Base-by-base conservation (phyloP, 768 basidiomycete species). In the Coprinellus micaceus region DNA sequence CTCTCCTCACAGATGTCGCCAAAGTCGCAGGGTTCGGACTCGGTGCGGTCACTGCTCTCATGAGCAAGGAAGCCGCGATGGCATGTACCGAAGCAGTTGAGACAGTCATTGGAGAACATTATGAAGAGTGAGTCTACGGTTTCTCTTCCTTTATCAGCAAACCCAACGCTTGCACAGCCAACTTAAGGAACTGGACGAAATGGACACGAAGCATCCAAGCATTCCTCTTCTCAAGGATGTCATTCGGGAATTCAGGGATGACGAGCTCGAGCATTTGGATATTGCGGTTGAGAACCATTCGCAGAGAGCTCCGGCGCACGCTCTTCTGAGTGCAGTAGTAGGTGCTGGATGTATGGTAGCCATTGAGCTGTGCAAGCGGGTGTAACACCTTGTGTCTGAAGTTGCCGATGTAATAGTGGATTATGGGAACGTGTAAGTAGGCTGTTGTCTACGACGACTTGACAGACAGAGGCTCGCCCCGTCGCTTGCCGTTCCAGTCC, bases 31-130 rank as follows among this genome's bases (percentile, higher is more conserved):
- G 94, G 4, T 95, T 90, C 67, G 88, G 89, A 3, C 75, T 98
- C 7, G 95, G 95, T 4, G 87, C 86, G 4, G 80, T 75, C 0
- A 97, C 95, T 0, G 95, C 91, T 0, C 71, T 96, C 21, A 79
- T 96, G 82, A 90, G 95, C 36, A 89, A 85, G 66, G 89, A 97
- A 62, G 93, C 94, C 12, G 94, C 95, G 0, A 98, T 98, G 95
- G 95, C 95, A 5, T 98, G 95, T 65, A 98, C 95, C 0, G 95
- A 98, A 69, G 95, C 95, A 0, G 94, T 98, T 19, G 95, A 98
- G 70, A 97, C 95, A 0, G 93, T 93, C 54, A 98, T 98, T 52
- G 95, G 95, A 39, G 95, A 98, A 70, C 95, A 98, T 71, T 98
- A 98, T 64, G 92, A 98, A 68, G 94, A 97, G 95, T 96, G 67